These are phyloP conservation scores for Fusarium drepaniforme DNA, from an alignment of 2,329 filamentous ascomycete genomes.

Conservation along the genomic window DNA sequence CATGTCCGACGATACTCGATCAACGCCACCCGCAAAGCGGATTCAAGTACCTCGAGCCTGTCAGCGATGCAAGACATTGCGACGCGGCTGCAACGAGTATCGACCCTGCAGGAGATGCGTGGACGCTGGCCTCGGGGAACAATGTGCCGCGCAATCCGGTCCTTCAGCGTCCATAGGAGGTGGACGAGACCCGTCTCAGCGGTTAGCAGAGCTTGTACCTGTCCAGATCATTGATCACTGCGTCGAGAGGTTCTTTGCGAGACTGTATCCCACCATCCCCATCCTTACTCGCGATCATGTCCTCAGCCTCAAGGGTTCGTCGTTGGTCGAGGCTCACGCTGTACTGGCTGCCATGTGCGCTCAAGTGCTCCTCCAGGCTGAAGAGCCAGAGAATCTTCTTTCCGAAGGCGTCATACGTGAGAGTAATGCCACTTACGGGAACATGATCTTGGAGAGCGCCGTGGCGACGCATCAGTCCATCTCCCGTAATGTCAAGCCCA, in stretches of 20 bases:
- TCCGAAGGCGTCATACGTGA: conserved; percentile 50
- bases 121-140: conserved; percentile 54
- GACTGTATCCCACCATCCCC: conserved; percentile 57
- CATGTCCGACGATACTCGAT: conserved; percentile 17
- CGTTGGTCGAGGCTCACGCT: conserved; percentile 50
- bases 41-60: conserved; percentile 59
- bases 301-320: conserved; percentile 41
- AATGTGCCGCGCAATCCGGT: conserved; percentile 48
- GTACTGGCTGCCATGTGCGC: conserved; percentile 55
- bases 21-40: conserved; percentile 47
- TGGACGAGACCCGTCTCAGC: conserved; percentile 30
- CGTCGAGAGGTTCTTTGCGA: conserved; percentile 54
- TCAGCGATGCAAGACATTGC: conserved; percentile 56
- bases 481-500: conserved; percentile 50
- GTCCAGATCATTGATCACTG: conserved; percentile 52
- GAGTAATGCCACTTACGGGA: conserved; percentile 53
- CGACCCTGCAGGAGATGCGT: conserved; percentile 58
- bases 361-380: conserved; percentile 56
- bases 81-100: conserved; percentile 58
- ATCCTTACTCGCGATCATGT: conserved; percentile 56
- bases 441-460: conserved; percentile 53
- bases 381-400: conserved; percentile 49
- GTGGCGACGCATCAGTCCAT: conserved; percentile 50
- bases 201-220: conserved; percentile 51
- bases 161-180: conserved; percentile 5